Evolutionary conservation across 83 land plant genomes (phyloP).

Genomic region (Picea mariana): DNA sequence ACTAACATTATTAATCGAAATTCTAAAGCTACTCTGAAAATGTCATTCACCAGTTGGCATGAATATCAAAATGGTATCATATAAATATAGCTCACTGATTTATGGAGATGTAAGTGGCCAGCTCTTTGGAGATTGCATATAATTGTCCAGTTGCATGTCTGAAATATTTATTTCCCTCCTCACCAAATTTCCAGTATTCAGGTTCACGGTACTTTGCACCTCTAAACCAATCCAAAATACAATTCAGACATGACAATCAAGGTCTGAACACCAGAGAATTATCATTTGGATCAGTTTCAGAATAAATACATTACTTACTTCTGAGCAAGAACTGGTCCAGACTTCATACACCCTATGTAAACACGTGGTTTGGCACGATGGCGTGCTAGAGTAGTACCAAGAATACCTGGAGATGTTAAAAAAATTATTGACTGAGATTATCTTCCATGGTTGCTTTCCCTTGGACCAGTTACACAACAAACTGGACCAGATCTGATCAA

Average conservation of each 20-base stretch:
- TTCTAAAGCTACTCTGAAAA: not conserved
- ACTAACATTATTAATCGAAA: not conserved
- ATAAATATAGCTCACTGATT: slow-evolving; percentile 15
- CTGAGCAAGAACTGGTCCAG: slow-evolving; percentile 68
- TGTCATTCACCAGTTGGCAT: not conserved
- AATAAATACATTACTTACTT: slow-evolving; percentile 36
- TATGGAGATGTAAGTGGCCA: slow-evolving; percentile 56
- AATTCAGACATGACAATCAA: slow-evolving; percentile 13
- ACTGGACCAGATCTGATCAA: not conserved
- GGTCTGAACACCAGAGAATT: not conserved
- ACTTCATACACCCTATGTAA: slow-evolving; percentile 70
- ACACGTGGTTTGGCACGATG: slow-evolving; percentile 53
- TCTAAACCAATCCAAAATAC: slow-evolving; percentile 24
- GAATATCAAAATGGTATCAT: slow-evolving; percentile 6
- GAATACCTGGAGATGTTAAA: slow-evolving; percentile 32
- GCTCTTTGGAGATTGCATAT: slow-evolving; percentile 60
- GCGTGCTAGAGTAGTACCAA: slow-evolving; percentile 47
- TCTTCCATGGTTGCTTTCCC: not conserved
- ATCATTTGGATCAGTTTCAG: not conserved
- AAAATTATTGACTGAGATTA: not conserved
- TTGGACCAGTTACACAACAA: slow-evolving; percentile 10
- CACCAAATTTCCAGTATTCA: slow-evolving; percentile 62
- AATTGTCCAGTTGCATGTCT: slow-evolving; percentile 71
- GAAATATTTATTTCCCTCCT: slow-evolving; percentile 67
- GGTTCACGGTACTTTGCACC: slow-evolving; percentile 71